A percentile compares a stretch with the other conserved stretches of the same genome.
These are phyloP conservation scores for Populus tomentosa DNA, from an alignment of 441 rosid species.

Conservation along the genomic window DNA sequence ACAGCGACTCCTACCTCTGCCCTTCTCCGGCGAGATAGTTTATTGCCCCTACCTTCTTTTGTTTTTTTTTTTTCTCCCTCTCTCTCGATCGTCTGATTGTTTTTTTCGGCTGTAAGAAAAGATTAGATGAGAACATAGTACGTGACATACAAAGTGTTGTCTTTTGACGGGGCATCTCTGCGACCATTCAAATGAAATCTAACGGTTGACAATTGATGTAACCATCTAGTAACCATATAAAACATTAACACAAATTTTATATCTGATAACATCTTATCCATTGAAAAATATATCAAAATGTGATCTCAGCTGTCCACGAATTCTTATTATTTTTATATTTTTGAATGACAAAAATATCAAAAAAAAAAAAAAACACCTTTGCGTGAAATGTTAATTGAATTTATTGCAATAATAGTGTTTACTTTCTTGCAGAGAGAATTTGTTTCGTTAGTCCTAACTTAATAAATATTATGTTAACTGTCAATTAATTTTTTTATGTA, in stretches of 20 bases:
- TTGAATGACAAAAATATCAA: neutral
- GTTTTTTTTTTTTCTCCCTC: neutral
- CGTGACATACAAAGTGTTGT: neutral
- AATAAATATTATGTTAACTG: too few relatives aligned
- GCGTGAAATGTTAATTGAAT: neutral
- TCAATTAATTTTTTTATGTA: too few relatives aligned
- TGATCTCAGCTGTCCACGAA: neutral
- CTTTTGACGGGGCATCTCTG: neutral
- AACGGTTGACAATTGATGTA: neutral
- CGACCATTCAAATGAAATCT: neutral
- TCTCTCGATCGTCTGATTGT: neutral
- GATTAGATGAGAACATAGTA: neutral
- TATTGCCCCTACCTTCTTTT: too few relatives aligned
- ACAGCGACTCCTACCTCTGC: neutral
- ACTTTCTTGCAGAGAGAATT: too few relatives aligned
- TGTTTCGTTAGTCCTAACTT: too few relatives aligned
- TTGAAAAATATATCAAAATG: neutral
- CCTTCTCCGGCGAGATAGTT: neutral
- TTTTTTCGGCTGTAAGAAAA: neutral
- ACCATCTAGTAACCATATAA: neutral
- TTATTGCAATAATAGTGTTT: too few relatives aligned
- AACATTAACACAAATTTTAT: neutral
- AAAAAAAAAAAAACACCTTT: neutral
- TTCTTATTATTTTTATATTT: neutral
- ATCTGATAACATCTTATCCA: neutral